These are phyloP conservation scores for Cymbidium sinense DNA, from an alignment of 106 monocot genomes.

Conservation along the genomic window DNA sequence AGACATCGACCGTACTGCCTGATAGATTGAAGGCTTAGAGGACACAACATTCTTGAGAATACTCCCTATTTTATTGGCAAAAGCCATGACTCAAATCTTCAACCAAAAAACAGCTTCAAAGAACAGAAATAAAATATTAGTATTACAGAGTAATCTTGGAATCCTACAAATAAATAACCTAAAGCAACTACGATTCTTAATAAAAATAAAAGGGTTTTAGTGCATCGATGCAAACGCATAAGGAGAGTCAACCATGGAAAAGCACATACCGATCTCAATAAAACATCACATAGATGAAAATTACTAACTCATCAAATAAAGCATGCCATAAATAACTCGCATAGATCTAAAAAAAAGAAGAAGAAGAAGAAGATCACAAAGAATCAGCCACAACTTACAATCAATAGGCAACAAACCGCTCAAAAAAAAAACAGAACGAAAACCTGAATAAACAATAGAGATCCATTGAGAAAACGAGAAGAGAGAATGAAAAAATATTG, in stretches of 20 bases:
- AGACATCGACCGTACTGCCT: slow-evolving; percentile 80
- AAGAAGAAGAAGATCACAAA: not conserved
- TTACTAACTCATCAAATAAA: not conserved
- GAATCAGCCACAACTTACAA: not conserved
- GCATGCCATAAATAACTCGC: not conserved
- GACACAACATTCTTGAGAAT: slow-evolving; percentile 45
- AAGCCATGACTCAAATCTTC: slow-evolving; percentile 42
- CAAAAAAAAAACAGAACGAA: not conserved
- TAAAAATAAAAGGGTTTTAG: no score
- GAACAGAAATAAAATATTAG: not conserved
- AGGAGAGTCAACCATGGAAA: not conserved
- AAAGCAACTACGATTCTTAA: no score
- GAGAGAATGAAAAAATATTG: not conserved
- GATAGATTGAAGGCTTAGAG: slow-evolving; percentile 43
- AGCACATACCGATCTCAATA: not conserved
- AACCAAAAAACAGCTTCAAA: not conserved
- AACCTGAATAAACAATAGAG: not conserved
- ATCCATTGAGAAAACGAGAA: not conserved
- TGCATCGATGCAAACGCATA: no score
- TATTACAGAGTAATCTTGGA: not conserved
- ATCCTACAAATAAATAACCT: no score
- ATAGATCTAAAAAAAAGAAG: not conserved
- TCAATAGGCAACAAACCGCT: not conserved
- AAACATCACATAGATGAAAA: not conserved
- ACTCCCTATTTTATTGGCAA: slow-evolving; percentile 61